A percentile compares a stretch with the other conserved stretches of the same genome.
Conservation (phyloP, 2,329 filamentous ascomycete species). For the Diaporthe humulicola region DNA sequence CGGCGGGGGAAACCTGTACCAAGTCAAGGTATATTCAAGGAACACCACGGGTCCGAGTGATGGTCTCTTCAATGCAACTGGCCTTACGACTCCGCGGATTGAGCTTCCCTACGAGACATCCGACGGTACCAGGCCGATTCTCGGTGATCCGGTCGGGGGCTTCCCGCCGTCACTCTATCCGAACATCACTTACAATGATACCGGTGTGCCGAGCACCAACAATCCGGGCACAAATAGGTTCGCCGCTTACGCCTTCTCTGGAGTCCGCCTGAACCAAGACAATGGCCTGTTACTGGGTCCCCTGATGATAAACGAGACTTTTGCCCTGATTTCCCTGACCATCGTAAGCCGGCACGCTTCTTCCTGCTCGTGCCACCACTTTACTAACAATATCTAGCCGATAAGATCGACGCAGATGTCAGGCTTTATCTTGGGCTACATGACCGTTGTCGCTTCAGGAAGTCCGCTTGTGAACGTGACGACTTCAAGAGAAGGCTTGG, state of each 20-base stretch:
- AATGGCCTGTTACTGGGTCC: slow-evolving; percentile 82
- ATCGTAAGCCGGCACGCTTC: slow-evolving; percentile 51
- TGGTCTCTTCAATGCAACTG: slow-evolving; percentile 76
- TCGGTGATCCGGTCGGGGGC: slow-evolving; percentile 75
- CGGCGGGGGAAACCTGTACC: slow-evolving; percentile 70
- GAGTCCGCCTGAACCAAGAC: slow-evolving; percentile 62
- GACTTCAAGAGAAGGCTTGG: slow-evolving; percentile 77
- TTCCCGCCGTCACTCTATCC: slow-evolving; percentile 83
- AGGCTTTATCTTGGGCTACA: slow-evolving; percentile 81
- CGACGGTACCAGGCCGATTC: slow-evolving; percentile 69
- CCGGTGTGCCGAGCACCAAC: slow-evolving; percentile 55
- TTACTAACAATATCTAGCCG: slow-evolving; percentile 55
- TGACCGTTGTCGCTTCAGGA: slow-evolving; percentile 83
- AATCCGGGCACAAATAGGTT: slow-evolving; percentile 57
- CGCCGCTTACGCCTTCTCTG: slow-evolving; percentile 63
- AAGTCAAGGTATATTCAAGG: slow-evolving; percentile 80
- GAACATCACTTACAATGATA: slow-evolving; percentile 76
- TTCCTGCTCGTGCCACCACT: background rate
- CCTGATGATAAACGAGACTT: slow-evolving; percentile 77
- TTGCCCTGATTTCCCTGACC: slow-evolving; percentile 84
- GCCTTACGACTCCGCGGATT: slow-evolving; percentile 61
- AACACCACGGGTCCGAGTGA: slow-evolving; percentile 69
- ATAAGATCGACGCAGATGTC: slow-evolving; percentile 76
- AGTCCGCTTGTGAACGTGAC: slow-evolving; percentile 73
- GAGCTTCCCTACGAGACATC: slow-evolving; percentile 71